A percentile compares a stretch with the other conserved stretches of the same genome.
phyloP scores from a whole-genome alignment of 1,139 yeast genomes.

The Pneumocystis wakefieldiae region DNA sequence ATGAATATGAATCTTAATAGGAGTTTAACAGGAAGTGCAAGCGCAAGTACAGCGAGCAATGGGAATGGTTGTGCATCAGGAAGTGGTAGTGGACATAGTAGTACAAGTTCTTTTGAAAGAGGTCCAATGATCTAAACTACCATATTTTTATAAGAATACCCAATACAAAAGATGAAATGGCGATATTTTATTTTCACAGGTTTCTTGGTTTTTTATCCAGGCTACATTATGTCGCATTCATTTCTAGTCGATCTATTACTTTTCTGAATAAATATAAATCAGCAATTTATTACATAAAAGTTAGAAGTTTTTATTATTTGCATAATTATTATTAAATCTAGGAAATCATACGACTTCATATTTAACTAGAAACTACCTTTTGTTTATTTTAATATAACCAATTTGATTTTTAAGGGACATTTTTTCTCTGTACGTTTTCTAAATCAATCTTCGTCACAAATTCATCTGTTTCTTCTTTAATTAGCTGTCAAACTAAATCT shows the following conservation, averaged over 20 bases:
- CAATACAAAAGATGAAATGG: not conserved
- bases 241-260: not conserved
- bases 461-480: not conserved
- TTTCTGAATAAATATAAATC: not conserved
- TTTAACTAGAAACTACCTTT: not conserved
- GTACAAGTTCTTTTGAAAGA: not conserved
- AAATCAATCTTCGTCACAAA: not conserved
- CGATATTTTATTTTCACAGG: not conserved
- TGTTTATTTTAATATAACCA: not conserved
- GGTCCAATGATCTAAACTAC: not conserved
- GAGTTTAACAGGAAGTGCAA: not conserved
- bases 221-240: not conserved
- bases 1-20: not conserved
- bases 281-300: not conserved
- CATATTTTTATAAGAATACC: not conserved
- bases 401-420: not conserved
- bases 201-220: not conserved
- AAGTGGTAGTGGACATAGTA: conserved; percentile 1
- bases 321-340: not conserved
- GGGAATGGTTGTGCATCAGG: not conserved
- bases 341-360: not conserved
- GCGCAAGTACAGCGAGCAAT: not conserved
- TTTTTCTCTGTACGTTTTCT: not conserved
- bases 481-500: not conserved
- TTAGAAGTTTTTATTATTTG: not conserved